Percentiles rank a stretch among this genome's conserved stretches.
Conservation (phyloP, 1,139 yeast species). For the Taphrina flavorubra region DNA sequence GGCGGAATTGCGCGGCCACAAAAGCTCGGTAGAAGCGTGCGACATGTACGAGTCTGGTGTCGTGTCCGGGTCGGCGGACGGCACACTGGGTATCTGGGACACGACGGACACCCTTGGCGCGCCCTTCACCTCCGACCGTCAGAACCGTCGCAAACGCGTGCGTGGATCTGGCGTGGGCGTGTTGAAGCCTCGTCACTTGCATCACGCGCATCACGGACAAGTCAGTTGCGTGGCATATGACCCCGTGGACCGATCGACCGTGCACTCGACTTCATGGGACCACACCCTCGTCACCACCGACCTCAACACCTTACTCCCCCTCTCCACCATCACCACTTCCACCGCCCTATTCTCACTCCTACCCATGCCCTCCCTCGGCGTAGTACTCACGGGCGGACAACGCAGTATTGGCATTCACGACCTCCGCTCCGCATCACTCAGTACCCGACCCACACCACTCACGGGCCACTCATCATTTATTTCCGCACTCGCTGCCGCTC, state of each 20-base stretch:
- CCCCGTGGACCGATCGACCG: slow-evolving; percentile 30
- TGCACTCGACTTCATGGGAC: slow-evolving; percentile 89
- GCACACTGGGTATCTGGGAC: slow-evolving; percentile 30
- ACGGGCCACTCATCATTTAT: slow-evolving; percentile 93
- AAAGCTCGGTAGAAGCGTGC: slow-evolving; percentile 31
- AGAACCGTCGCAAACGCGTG: slow-evolving; percentile 27
- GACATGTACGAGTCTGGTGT: slow-evolving; percentile 19
- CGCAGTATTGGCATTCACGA: slow-evolving; percentile 90
- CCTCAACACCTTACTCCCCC: slow-evolving; percentile 76
- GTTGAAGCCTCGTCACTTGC: slow-evolving; percentile 27
- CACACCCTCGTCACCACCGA: slow-evolving; percentile 96
- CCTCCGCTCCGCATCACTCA: slow-evolving; percentile 85
- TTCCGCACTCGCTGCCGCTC: slow-evolving; percentile 62
- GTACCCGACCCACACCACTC: slow-evolving; percentile 63
- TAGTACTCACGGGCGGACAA: slow-evolving; percentile 78
- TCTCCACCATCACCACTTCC: slow-evolving; percentile 88
- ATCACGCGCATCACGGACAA: slow-evolving; percentile 17
- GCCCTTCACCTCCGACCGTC: slow-evolving; percentile 14
- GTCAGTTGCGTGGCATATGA: slow-evolving; percentile 19
- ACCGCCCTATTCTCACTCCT: slow-evolving; percentile 79
- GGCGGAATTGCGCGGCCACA: slow-evolving; percentile 36
- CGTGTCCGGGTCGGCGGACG: slow-evolving; percentile 37
- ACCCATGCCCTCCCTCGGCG: slow-evolving; percentile 63
- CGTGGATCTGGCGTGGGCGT: slow-evolving; percentile 38
- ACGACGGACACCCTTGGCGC: slow-evolving; percentile 25